These are phyloP conservation scores for Lipomyces kockii DNA, from an alignment of 805 yeast genomes.

Conservation along the genomic window DNA sequence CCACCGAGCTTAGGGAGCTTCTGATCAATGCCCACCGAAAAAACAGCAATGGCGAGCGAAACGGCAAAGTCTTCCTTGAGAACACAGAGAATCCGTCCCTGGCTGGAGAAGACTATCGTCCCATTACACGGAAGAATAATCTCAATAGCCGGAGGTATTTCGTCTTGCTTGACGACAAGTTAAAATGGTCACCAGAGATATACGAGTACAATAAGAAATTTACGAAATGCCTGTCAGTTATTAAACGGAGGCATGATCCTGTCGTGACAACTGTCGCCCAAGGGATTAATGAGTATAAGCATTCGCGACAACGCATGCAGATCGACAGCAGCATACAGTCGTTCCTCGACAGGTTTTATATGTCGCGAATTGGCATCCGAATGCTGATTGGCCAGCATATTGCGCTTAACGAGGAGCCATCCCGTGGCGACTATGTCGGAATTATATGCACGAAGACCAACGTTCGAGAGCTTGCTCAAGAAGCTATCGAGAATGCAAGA, in stretches of 20 bases:
- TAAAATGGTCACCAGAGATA: slow-evolving; percentile 75
- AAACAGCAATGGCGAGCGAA: slow-evolving; percentile 27
- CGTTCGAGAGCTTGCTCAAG: slow-evolving; percentile 79
- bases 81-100: slow-evolving; percentile 33
- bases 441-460: slow-evolving; percentile 85
- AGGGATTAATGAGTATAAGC: slow-evolving; percentile 91
- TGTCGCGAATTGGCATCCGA: slow-evolving; percentile 89
- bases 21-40: slow-evolving; percentile 40
- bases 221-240: slow-evolving; percentile 65
- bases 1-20: slow-evolving; percentile 49
- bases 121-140: not conserved
- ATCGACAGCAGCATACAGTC: slow-evolving; percentile 77
- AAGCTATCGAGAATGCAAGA: slow-evolving; percentile 87
- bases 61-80: slow-evolving; percentile 22
- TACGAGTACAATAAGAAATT: slow-evolving; percentile 71
- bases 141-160: slow-evolving; percentile 51
- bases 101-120: slow-evolving; percentile 30
- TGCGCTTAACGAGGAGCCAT: slow-evolving; percentile 72
- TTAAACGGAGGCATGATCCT: slow-evolving; percentile 87
- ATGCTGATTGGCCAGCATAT: slow-evolving; percentile 95
- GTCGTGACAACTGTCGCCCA: slow-evolving; percentile 83
- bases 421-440: slow-evolving; percentile 74
- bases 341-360: slow-evolving; percentile 82
- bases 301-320: slow-evolving; percentile 50
- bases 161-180: slow-evolving; percentile 56